Evolutionary conservation across 2,329 filamentous ascomycete species (phyloP), one percentile per base, ranked within the genome.

Genomic region (Trichoderma sp.): DNA sequence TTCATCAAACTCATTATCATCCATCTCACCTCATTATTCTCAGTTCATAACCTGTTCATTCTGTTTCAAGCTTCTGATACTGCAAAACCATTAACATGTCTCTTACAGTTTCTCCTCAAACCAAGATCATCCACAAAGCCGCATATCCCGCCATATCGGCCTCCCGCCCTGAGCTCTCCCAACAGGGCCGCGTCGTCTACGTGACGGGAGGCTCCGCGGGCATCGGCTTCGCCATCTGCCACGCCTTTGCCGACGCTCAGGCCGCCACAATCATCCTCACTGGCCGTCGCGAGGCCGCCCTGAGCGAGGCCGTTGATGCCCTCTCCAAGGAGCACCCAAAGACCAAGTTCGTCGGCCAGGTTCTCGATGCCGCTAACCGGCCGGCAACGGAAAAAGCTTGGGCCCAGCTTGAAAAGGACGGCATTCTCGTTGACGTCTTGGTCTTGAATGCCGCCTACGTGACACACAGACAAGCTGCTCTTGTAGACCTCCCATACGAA

Each of bases 201-300:
- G 85, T 92, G 71, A 89, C 87, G 1, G 89, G 89, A 54, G 87
- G 83, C 24, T 83, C 84, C 1, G 82, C 80, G 0, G 87, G 88
- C 48, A 85, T 91, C 58, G 88, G 89, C 3, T 83, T 85, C 65
- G 84, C 86, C 1, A 83, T 89, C 10, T 87, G 88, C 2, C 79
- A 81, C 52, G 78, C 86, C 47, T 91, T 82, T 68, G 73, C 75
- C 10, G 65, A 69, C 5, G 81, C 81, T 0, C 72, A 72, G 0
- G 78, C 78, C 4, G 50, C 70, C 2, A 72, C 70, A 5, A 71
- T 82, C 51, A 74, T 77, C 30, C 72, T 83, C 41, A 67, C 77
- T 3, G 78, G 75, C 19, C 78, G 80, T 10, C 74, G 73, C 5
- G 52, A 69, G 7, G 68, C 21, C 2, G 14, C 43, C 12, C 19